These are phyloP conservation scores for Endocalyx cinctus DNA, from an alignment of 2,329 filamentous ascomycete genomes.

Conservation along the genomic window DNA sequence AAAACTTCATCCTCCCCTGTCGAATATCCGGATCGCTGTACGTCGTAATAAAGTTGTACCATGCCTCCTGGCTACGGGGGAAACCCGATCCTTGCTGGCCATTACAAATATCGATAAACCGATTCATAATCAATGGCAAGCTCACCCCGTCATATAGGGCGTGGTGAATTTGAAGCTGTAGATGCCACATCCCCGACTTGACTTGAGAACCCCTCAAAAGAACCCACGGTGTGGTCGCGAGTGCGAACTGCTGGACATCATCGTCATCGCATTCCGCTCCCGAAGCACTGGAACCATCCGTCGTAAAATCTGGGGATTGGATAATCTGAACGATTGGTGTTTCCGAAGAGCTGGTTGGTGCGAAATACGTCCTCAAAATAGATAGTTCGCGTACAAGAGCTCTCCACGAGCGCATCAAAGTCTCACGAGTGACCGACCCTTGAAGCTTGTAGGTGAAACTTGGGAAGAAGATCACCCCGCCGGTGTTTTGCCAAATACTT, in stretches of 20 bases:
- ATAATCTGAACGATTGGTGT: conserved; percentile 62
- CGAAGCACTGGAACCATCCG: conserved; percentile 19
- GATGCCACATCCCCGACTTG: conserved; percentile 15
- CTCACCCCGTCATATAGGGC: conserved; percentile 85
- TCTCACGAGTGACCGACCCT: conserved; percentile 29
- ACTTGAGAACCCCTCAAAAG: conserved; percentile 15
- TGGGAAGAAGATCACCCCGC: conserved; percentile 67
- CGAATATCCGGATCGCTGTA: conserved; percentile 14
- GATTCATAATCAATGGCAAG: conserved; percentile 57
- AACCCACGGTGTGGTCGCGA: conserved; percentile 19
- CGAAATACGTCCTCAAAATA: conserved; percentile 66
- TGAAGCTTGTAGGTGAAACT: conserved; percentile 59
- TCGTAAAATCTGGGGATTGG: conserved; percentile 32
- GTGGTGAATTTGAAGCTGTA: conserved; percentile 70
- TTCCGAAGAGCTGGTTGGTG: conserved; percentile 41
- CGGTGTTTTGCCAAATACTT: conserved; percentile 65
- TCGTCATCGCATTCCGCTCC: conserved; percentile 11
- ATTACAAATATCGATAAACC: conserved; percentile 26
- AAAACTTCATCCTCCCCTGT: conserved; percentile 31
- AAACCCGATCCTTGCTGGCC: background rate
- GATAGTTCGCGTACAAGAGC: conserved; percentile 49
- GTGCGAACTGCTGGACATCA: conserved; percentile 18
- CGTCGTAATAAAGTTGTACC: conserved; percentile 18
- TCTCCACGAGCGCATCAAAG: conserved; percentile 58
- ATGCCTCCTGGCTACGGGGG: conserved; percentile 7